Percentiles rank a stretch among this genome's conserved stretches.
These are phyloP conservation scores for Datura wrightii DNA, from an alignment of 257 asterid species.

Conservation along the genomic window DNA sequence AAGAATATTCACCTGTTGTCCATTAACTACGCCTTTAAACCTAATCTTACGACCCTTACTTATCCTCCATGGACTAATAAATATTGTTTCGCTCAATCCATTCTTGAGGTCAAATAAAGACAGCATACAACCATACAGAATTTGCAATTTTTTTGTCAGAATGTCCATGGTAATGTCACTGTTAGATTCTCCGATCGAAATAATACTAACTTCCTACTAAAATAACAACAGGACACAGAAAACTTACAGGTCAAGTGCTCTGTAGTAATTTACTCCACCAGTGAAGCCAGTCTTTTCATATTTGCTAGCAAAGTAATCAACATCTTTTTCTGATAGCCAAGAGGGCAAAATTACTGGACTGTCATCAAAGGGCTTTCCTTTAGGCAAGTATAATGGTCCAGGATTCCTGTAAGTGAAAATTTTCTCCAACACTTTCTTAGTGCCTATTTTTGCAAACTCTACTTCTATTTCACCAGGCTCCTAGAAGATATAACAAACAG, in stretches of 20 bases:
- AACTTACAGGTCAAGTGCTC: conserved; percentile 46
- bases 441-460: conserved; percentile 41
- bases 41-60: too few relatives aligned
- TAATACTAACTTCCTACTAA: neutral
- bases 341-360: conserved; percentile 31
- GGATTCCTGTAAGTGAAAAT: conserved; percentile 34
- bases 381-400: conserved; percentile 41
- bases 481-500: conserved; percentile 30
- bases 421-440: conserved; percentile 33
- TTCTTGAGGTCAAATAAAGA: too few relatives aligned
- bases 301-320: conserved; percentile 35
- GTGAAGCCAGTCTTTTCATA: conserved; percentile 43
- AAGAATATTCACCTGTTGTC: too few relatives aligned
- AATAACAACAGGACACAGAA: neutral
- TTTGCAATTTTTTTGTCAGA: neutral
- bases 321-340: conserved; percentile 43
- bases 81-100: neutral
- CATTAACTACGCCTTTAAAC: too few relatives aligned
- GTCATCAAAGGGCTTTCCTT: conserved; percentile 37
- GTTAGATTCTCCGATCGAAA: neutral
- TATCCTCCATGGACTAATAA: too few relatives aligned
- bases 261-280: conserved; percentile 42
- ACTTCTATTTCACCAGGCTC: conserved; percentile 45
- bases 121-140: too few relatives aligned
- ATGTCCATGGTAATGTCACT: neutral